Conservation (phyloP, 1,284 basidiomycete genomes). For the Flammula alnicola region DNA sequence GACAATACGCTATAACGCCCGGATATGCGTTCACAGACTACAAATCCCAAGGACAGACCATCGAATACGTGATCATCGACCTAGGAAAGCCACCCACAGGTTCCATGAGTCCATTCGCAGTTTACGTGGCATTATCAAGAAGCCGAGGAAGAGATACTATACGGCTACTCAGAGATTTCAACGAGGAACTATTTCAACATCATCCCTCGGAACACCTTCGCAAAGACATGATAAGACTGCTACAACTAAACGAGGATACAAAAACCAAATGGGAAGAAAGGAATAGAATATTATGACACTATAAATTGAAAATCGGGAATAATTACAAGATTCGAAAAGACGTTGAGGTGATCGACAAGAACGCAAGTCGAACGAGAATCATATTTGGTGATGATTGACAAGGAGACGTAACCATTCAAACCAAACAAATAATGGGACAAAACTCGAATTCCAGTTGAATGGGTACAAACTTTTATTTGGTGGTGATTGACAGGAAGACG, state of each 20-base stretch:
- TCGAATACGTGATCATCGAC: conserved; percentile 33
- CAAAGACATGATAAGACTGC: background rate
- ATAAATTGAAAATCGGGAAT: too few relatives aligned
- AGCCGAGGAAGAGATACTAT: conserved; percentile 31
- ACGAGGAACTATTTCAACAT: conserved; percentile 29
- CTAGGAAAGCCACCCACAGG: conserved; percentile 30
- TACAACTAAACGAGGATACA: conserved; percentile 1
- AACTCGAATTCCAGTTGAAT: too few relatives aligned
- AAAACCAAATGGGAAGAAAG: background rate
- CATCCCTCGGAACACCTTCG: conserved; percentile 2
- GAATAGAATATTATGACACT: too few relatives aligned
- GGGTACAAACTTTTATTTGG: too few relatives aligned
- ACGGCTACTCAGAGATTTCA: conserved; percentile 33
- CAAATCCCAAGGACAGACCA: conserved; percentile 38
- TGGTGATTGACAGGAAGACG: too few relatives aligned
- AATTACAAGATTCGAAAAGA: too few relatives aligned
- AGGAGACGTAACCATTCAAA: too few relatives aligned
- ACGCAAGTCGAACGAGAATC: too few relatives aligned
- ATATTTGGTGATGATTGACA: too few relatives aligned
- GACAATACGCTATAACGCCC: conserved; percentile 27
- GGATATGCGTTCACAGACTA: conserved; percentile 41
- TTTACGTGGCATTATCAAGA: conserved; percentile 38
- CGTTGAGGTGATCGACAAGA: too few relatives aligned
- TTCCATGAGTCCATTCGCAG: conserved; percentile 30
- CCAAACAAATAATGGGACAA: too few relatives aligned